phyloP scores from a whole-genome alignment of 805 yeast species.

The Wickerhamomyces strasburgensis region DNA sequence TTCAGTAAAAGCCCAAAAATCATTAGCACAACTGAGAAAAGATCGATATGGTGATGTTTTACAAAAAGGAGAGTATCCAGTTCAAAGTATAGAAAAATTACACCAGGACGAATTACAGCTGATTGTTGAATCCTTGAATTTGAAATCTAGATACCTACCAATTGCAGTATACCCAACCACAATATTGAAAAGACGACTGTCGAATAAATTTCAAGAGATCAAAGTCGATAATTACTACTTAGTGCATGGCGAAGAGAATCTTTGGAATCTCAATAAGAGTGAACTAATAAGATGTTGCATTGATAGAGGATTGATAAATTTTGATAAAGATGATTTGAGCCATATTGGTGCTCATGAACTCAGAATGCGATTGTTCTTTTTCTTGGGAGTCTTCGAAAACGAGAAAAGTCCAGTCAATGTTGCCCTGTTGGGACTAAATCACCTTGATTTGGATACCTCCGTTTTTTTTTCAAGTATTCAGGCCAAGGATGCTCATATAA shows the following conservation, averaged over 20 bases:
- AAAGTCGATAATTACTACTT: conserved; percentile 48
- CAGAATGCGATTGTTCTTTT: conserved; percentile 35
- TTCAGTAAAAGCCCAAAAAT: conserved; percentile 15
- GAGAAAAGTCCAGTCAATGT: conserved; percentile 23
- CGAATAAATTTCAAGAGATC: conserved; percentile 38
- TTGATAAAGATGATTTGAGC: conserved; percentile 28
- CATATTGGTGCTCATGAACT: conserved; percentile 30
- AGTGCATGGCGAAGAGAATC: conserved; percentile 26
- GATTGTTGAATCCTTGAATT: conserved; percentile 32
- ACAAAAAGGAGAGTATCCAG: conserved; percentile 25
- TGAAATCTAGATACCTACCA: conserved; percentile 39
- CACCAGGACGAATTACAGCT: conserved; percentile 33
- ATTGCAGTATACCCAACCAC: conserved; percentile 33
- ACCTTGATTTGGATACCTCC: conserved; percentile 8
- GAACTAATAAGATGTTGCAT: conserved; percentile 52
- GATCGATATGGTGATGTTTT: conserved; percentile 8
- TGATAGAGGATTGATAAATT: conserved; percentile 49
- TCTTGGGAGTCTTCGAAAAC: conserved; percentile 35
- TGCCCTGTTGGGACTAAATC: conserved; percentile 31
- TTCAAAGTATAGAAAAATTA: conserved; percentile 44
- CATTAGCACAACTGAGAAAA: conserved; percentile 14
- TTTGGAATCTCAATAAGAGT: conserved; percentile 41
- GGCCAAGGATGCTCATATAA: conserved; percentile 7
- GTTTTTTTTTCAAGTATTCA: conserved; percentile 9
- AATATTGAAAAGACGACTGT: conserved; percentile 32